phyloP scores from a whole-genome alignment of 2,329 filamentous ascomycete species.

The Alternaria viburni region DNA sequence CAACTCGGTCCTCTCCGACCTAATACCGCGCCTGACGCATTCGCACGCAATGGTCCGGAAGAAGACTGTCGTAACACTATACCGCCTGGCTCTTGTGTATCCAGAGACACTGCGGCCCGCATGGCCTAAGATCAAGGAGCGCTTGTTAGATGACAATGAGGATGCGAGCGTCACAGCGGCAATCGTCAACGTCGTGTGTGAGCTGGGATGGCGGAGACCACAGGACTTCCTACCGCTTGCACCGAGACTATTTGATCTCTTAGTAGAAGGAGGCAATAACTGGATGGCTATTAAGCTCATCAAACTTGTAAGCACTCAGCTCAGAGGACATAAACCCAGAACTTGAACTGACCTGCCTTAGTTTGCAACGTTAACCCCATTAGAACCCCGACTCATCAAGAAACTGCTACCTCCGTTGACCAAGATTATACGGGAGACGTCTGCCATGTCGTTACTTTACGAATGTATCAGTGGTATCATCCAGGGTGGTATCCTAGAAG shows the following conservation, averaged over 20 bases:
- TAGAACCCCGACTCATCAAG: constrained; percentile 88
- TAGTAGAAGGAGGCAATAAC: constrained; percentile 93
- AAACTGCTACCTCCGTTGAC: constrained; percentile 91
- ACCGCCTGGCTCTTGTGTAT: constrained; percentile 92
- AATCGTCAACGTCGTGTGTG: constrained; percentile 95
- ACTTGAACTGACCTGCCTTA: constrained; percentile 46
- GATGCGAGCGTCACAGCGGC: constrained; percentile 93
- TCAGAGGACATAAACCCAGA: not conserved
- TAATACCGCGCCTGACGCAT: constrained; percentile 85
- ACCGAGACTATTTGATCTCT: constrained; percentile 86
- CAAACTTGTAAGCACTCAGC: constrained; percentile 72
- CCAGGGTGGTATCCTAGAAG: constrained; percentile 90
- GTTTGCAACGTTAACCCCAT: constrained; percentile 92
- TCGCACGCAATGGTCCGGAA: constrained; percentile 86
- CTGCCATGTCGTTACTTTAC: constrained; percentile 96
- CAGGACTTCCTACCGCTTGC: constrained; percentile 93
- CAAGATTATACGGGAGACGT: constrained; percentile 90
- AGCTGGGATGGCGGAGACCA: constrained; percentile 90
- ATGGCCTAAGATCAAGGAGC: constrained; percentile 97
- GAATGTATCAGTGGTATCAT: constrained; percentile 99
- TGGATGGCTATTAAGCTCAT: constrained; percentile 99
- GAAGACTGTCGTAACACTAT: constrained; percentile 94
- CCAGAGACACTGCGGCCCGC: constrained; percentile 89
- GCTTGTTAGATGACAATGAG: constrained; percentile 86
- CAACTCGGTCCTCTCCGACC: constrained; percentile 83